Base-by-base conservation (phyloP, 495 filamentous ascomycete genomes). In the Hypoxylon intermedium region DNA sequence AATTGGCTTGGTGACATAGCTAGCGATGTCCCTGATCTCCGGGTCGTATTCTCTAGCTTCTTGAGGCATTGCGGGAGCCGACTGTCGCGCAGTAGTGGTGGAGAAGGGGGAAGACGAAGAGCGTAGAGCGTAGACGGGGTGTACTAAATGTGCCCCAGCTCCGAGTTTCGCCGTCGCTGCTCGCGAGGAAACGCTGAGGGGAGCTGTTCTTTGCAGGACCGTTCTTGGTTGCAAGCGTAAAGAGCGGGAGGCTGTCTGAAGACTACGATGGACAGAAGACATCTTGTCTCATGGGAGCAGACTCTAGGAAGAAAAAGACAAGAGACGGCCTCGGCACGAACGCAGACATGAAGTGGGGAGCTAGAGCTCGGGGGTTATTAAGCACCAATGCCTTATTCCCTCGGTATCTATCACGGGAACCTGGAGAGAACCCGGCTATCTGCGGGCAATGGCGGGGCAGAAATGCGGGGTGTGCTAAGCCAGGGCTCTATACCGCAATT, bases 11-110 rank as follows among this genome's bases (percentile, higher is more conserved):
- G 92, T 87, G 68, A 97, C 88, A 74, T 97, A 98, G 74, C 80
- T 83, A 18, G 94, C 93, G 80, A 98, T 94, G 70, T 97, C 95
- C 75, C 86, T 84, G 68, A 98, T 91, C 75, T 98, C 95, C 51
- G 88, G 85, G 71, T 98, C 94, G 71, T 90, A 93, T 62, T 87
- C 78, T 75, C 83, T 77, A 58, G 74, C 64, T 58, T 75, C 69
- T 34, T 82, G 67, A 70, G 83, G 75, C 60, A 71, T 68, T 40
- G 77, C 74, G 47, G 81, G 72, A 64, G 75, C 77, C 67, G 82
- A 84, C 68, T 79, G 77, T 44, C 80, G 75, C 13, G 80, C 63
- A 46, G 82, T 65, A 75, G 82, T 82, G 57, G 83, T 85, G 51
- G 83, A 86, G 71, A 87, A 87, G 68, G 55, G 51, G 54, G 60